Conservation (phyloP, 768 basidiomycete genomes). For the Phaeotremella fagi region DNA sequence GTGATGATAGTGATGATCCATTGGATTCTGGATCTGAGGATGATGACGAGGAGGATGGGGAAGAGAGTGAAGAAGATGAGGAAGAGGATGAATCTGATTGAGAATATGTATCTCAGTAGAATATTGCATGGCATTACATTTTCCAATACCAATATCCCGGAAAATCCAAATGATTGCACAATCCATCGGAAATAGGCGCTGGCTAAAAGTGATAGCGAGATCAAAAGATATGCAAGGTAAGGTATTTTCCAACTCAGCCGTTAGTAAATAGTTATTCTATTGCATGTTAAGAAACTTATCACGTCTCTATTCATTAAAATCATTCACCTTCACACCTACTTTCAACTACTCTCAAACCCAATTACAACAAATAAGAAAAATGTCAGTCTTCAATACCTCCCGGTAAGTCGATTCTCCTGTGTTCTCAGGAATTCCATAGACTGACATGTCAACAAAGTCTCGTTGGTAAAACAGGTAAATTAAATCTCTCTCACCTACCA, state of each 20-base stretch:
- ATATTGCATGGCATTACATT: slow-evolving; percentile 1
- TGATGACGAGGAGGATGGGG: slow-evolving; percentile 22
- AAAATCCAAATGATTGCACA: no score
- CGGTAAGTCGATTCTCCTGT: slow-evolving; percentile 11
- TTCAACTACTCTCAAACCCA: not conserved
- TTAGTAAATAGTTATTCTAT: not conserved
- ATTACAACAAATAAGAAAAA: not conserved
- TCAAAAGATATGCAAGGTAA: no score
- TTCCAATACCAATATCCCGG: no score
- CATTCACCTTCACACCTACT: not conserved
- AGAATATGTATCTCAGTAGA: slow-evolving; percentile 2
- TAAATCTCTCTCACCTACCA: slow-evolving; percentile 62
- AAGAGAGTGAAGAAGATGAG: slow-evolving; percentile 31
- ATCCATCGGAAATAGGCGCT: no score
- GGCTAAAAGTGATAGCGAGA: no score
- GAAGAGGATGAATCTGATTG: slow-evolving; percentile 33
- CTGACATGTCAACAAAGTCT: slow-evolving; percentile 3
- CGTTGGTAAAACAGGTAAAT: slow-evolving; percentile 22
- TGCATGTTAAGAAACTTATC: not conserved
- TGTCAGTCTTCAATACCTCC: slow-evolving; percentile 28
- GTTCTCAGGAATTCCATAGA: not conserved
- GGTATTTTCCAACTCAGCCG: no score
- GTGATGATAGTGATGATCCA: slow-evolving; percentile 44
- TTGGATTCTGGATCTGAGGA: slow-evolving; percentile 35
- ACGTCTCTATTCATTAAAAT: not conserved